Base-by-base conservation (phyloP, 2,329 filamentous ascomycete species). In the Colletotrichum australisinense region DNA sequence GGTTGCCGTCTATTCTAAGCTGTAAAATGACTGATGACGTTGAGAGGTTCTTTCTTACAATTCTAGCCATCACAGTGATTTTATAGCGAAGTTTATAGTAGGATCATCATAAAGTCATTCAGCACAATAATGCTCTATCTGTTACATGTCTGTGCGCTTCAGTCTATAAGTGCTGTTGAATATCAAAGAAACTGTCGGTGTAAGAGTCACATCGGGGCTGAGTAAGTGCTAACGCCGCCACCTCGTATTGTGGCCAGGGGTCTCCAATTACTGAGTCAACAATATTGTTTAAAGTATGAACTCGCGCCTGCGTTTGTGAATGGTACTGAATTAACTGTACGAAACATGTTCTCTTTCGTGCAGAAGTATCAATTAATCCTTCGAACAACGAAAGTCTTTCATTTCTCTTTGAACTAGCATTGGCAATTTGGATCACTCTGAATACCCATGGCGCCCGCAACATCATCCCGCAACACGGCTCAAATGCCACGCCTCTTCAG, bases 361-460 rank as follows among this genome's bases (percentile, higher is more conserved):
- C 42, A 19, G 14, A 42, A 42, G 16, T 30, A 30, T 30, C 28
- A 30, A 7, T 3, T 30, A 8, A 30, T 30, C 30, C 30, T 30
- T 30, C 30, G 2, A 30, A 30, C 2, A 30, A 30, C 30, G 30
- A 9, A 30, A 30, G 6, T 30, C 9, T 1, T 9, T 30, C 7
- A 30, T 30, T 30, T 30, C 7, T 30, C 30, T 7, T 30, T 30
- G 30, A 30, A 30, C 8, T 30, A 30, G 30, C 30, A 30, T 9
- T 30, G 30, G 2, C 30, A 30, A 7, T 30, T 9, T n/a, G 8
- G 42, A 19, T 16, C 5, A 46, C 42, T 6, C 6, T 19, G 6
- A 6, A 7, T 5, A 7, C 42, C 16, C 19, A 49, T 49, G 42
- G 8, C 19, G 42, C 9, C 16, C 78, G 71, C 85, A 82, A 77